phyloP scores from a whole-genome alignment of 2,329 filamentous ascomycete species.

The Fusarium sp. region DNA sequence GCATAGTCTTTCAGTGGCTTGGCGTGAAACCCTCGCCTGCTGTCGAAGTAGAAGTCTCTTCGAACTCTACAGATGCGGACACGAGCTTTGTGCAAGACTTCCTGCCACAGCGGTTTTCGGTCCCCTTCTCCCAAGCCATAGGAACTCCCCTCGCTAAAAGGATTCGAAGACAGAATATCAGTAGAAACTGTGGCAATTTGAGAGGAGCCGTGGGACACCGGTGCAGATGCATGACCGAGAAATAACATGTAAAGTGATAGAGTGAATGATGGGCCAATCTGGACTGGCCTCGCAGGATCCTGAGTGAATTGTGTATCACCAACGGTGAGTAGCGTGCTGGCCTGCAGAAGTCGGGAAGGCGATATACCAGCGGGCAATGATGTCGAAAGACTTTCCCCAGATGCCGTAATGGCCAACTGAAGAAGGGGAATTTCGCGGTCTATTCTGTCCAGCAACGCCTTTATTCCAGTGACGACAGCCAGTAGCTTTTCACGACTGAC shows the following conservation, averaged over 20 bases:
- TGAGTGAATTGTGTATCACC: conserved; percentile 86
- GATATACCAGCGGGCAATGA: conserved; percentile 86
- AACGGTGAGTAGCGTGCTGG: conserved; percentile 89
- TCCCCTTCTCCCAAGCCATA: conserved; percentile 56
- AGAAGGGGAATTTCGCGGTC: conserved; percentile 93
- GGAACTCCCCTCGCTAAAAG: not conserved
- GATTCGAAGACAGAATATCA: not conserved
- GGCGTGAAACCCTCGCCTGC: conserved; percentile 33
- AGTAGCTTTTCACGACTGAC: conserved; percentile 72
- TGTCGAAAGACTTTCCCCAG: conserved; percentile 87
- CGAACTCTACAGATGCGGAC: conserved; percentile 82
- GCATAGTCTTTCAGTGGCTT: conserved; percentile 1
- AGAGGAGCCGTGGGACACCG: conserved; percentile 21
- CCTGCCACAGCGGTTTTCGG: conserved; percentile 87
- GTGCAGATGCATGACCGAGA: conserved; percentile 73
- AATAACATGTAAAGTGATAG: conserved; percentile 97
- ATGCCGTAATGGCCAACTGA: conserved; percentile 93
- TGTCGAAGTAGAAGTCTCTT: conserved; percentile 51
- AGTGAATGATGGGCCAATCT: conserved; percentile 88
- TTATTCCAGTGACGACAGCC: conserved; percentile 80
- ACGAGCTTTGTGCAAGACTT: conserved; percentile 92
- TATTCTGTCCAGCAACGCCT: conserved; percentile 79
- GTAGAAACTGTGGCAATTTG: conserved; percentile 6
- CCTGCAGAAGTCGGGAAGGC: conserved; percentile 89
- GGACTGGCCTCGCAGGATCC: conserved; percentile 72